Evolutionary conservation across 768 basidiomycete species (phyloP).

Genomic region (Boletus reticuloceps): DNA sequence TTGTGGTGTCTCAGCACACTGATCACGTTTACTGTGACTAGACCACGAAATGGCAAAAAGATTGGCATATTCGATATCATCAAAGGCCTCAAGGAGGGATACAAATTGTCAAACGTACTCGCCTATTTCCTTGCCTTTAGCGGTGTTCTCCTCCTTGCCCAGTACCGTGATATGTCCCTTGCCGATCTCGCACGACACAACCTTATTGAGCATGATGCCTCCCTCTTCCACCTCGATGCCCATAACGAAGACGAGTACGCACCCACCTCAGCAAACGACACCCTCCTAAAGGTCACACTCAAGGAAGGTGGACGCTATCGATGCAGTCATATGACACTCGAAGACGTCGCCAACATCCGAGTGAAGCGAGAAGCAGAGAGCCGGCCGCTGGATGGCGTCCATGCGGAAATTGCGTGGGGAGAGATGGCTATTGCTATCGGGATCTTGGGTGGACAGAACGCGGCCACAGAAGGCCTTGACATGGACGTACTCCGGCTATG

Average conservation of each 20-base stretch:
- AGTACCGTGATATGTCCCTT: constrained; percentile 34
- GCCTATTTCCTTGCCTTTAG: constrained; percentile 48
- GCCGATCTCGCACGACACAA: constrained; percentile 47
- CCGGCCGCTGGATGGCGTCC: constrained; percentile 40
- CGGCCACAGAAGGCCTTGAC: constrained; percentile 40
- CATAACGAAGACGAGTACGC: constrained; percentile 44
- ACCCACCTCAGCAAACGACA: constrained; percentile 36
- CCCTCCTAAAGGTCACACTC: constrained; percentile 39
- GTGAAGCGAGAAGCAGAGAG: constrained; percentile 49
- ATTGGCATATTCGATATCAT: constrained; percentile 41
- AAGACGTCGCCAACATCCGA: constrained; percentile 47
- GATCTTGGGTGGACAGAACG: constrained; percentile 37
- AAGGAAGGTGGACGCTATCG: constrained; percentile 30
- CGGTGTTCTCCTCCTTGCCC: constrained; percentile 42
- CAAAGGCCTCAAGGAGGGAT: constrained; percentile 47
- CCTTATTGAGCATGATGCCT: constrained; percentile 58
- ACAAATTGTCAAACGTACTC: constrained; percentile 47
- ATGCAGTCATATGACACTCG: constrained; percentile 29
- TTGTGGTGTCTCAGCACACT: neutral
- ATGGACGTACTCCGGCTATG: constrained; percentile 47
- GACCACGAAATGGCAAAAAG: constrained; percentile 52
- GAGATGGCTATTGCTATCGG: constrained; percentile 67
- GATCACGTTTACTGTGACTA: constrained; percentile 21
- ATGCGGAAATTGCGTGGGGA: constrained; percentile 62
- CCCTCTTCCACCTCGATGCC: constrained; percentile 50